phyloP scores from a whole-genome alignment of 2,329 filamentous ascomycete genomes.

The Epicoccum sorghinum region DNA sequence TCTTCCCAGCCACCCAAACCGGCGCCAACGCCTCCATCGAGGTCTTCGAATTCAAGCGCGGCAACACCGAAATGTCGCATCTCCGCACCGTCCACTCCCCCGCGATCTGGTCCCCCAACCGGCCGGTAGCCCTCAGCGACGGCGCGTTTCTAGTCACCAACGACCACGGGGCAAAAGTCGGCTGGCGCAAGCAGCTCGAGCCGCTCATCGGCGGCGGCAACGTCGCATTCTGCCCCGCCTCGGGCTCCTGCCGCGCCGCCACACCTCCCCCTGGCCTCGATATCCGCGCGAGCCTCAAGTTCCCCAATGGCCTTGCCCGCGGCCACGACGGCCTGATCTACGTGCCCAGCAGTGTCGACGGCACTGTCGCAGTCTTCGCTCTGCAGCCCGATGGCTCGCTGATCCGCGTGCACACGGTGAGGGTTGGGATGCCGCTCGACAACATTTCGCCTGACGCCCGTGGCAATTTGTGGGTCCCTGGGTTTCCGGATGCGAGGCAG shows the following conservation, averaged over 20 bases:
- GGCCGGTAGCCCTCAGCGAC: constrained; percentile 28
- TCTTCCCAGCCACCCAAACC: constrained; percentile 27
- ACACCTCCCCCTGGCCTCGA: constrained; percentile 9
- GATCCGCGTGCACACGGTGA: constrained; percentile 28
- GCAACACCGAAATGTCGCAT: constrained; percentile 31
- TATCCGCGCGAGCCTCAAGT: constrained; percentile 32
- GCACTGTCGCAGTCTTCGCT: constrained; percentile 29
- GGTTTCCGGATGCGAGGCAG: constrained; percentile 24
- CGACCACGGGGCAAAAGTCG: constrained; percentile 35
- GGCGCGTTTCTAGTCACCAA: constrained; percentile 34
- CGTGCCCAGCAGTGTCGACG: constrained; percentile 34
- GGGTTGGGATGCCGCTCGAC: constrained; percentile 35
- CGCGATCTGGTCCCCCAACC: constrained; percentile 31
- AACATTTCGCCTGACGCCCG: constrained; percentile 35
- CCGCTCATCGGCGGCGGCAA: constrained; percentile 36
- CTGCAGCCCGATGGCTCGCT: constrained; percentile 26
- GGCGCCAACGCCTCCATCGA: constrained; percentile 38
- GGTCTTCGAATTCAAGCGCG: constrained; percentile 32
- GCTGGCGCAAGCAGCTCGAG: constrained; percentile 32
- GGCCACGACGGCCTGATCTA: constrained; percentile 35
- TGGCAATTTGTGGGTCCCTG: constrained; percentile 35
- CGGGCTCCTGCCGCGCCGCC: constrained; percentile 26
- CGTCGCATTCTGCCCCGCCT: constrained; percentile 30
- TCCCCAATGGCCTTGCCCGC: constrained; percentile 36
- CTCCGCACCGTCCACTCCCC: constrained; percentile 27